Evolutionary conservation across 805 yeast genomes (phyloP), one percentile per base, ranked within the genome.

Genomic region (Priceomyces fermenticarens): DNA sequence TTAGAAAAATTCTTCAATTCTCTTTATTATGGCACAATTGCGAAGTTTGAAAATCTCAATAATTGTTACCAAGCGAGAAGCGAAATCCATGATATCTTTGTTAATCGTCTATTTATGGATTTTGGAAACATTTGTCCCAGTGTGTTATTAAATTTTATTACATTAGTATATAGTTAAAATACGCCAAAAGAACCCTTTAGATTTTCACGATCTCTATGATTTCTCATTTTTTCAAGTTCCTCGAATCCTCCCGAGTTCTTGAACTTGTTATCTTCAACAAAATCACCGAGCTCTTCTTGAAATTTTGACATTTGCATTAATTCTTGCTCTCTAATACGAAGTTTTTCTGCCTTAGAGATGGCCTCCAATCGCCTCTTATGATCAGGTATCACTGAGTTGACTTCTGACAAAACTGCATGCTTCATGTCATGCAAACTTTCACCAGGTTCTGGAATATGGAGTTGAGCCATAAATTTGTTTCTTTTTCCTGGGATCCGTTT

Each of bases 171-270:
- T 20, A 15, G 10, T 38, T 48, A 65, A 16, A 64, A 44, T 13
- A 61, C 42, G 4, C 70, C 70, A 40, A 65, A 58, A 4, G 62
- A 54, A 44, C 62, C 75, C 51, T 81, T 80, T 45, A 88, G 64
- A 52, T 85, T 85, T 49, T 83, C 83, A 40, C 75, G 80, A 61
- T 88, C 95, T 48, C 86, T 82, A 45, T 73, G 65, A 49, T 70
- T 72, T 43, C 97, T 71, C 36, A 72, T 49, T 44, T 87, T 70
- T 51, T 91, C 98, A 14, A 87, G 67, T 52, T 88, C 97, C 46
- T 86, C 95, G 14, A 89, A 76, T 1, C 98, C 97, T 4, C 97
- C 97, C 13, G 89, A 78, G 47, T 80, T 84, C 55, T 86, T 87
- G 43, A 91, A 70, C 55, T 75, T 85, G 23, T 78, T 74, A 32